Evolutionary conservation across 1,284 basidiomycete species (phyloP).

Genomic region (Leccinum pachyderme): DNA sequence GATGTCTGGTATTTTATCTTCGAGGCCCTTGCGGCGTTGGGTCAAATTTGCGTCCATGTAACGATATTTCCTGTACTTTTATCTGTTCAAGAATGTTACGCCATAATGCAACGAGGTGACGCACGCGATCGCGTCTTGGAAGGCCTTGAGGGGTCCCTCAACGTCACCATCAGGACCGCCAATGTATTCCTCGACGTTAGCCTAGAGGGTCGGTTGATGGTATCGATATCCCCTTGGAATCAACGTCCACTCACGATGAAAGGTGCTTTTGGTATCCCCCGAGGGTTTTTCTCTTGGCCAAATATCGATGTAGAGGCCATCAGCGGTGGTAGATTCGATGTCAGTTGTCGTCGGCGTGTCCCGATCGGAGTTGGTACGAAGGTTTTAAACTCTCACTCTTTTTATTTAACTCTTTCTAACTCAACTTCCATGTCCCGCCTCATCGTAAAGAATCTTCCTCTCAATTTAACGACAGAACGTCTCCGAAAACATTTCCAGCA

Average conservation of each 20-base stretch:
- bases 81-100: constrained; percentile 20
- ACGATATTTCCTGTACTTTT: constrained; percentile 84
- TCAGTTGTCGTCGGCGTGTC: constrained; percentile 16
- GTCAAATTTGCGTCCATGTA: constrained; percentile 94
- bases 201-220: constrained; percentile 40
- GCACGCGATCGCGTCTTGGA: constrained; percentile 93
- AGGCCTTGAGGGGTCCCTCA: constrained; percentile 76
- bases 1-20: constrained; percentile 97
- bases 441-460: constrained; percentile 86
- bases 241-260: constrained; percentile 74
- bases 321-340: background rate
- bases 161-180: constrained; percentile 79
- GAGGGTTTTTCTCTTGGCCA: constrained; percentile 71
- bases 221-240: constrained; percentile 1
- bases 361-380: constrained; percentile 26
- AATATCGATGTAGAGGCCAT: constrained; percentile 45
- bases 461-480: constrained; percentile 64
- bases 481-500: constrained; percentile 73
- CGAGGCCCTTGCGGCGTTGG: constrained; percentile 76
- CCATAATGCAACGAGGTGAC: constrained; percentile 28
- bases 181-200: constrained; percentile 85
- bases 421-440: constrained; percentile 76
- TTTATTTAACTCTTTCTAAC: background rate
- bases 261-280: constrained; percentile 92
- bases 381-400: background rate